Conservation (phyloP, 1,284 basidiomycete genomes). For the Caloboletus firmus region DNA sequence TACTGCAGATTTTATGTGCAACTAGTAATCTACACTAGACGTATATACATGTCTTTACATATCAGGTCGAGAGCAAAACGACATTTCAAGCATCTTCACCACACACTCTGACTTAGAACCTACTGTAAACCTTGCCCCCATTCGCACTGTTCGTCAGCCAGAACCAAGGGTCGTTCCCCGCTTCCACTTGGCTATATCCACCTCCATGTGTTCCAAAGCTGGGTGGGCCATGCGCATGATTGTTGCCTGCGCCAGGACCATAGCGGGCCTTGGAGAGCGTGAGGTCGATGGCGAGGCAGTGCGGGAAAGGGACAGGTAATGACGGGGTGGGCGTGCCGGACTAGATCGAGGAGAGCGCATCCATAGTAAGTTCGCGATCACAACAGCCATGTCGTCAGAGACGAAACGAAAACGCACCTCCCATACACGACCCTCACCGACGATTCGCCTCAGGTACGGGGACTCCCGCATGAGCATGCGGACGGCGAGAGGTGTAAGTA, state of each 20-base stretch:
- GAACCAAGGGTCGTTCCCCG: constrained; percentile 27
- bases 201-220: constrained; percentile 19
- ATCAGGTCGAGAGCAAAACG: not conserved
- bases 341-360: constrained; percentile 3
- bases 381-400: not conserved
- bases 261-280: constrained; percentile 11
- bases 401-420: constrained; percentile 41
- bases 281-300: constrained; percentile 16
- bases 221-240: constrained; percentile 17
- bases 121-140: not conserved
- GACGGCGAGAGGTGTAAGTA: constrained; percentile 20
- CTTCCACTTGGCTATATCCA: constrained; percentile 23
- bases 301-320: constrained; percentile 7
- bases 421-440: constrained; percentile 59
- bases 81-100: not conserved
- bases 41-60: not conserved
- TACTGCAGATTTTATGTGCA: not conserved
- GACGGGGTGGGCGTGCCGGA: constrained; percentile 15
- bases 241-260: constrained; percentile 13
- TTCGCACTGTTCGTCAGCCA: constrained; percentile 21
- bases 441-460: constrained; percentile 38
- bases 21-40: not conserved
- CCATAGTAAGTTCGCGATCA: not conserved
- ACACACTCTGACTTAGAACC: not conserved
- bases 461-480: constrained; percentile 29